A percentile compares a stretch with the other conserved stretches of the same genome.
Conservation (phyloP, 768 basidiomycete genomes). For the Naganishia vishniacii region DNA sequence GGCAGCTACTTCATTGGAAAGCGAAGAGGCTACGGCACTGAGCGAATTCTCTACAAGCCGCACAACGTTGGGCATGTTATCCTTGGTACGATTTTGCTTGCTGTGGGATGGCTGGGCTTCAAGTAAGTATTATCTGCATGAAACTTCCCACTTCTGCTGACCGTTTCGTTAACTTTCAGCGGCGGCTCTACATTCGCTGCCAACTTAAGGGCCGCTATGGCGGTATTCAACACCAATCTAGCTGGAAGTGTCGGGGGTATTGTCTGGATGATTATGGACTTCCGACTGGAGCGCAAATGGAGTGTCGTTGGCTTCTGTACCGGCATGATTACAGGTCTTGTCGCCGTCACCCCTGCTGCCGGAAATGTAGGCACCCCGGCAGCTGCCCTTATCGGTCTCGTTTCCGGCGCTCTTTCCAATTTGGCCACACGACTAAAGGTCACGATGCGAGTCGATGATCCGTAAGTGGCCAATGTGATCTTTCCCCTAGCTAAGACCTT, state of each 20-base stretch:
- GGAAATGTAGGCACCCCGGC: conserved; percentile 52
- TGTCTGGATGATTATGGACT: conserved; percentile 51
- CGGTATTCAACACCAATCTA: conserved; percentile 89
- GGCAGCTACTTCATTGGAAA: conserved; percentile 67
- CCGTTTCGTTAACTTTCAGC: conserved; percentile 57
- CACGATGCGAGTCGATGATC: conserved; percentile 51
- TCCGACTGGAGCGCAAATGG: conserved; percentile 62
- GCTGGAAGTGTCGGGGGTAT: conserved; percentile 69
- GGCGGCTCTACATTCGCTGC: conserved; percentile 86
- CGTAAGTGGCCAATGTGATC: conserved; percentile 24
- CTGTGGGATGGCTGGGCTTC: conserved; percentile 71
- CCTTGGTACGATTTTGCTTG: conserved; percentile 86
- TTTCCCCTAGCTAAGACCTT: neutral
- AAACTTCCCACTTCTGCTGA: neutral
- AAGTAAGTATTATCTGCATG: conserved; percentile 25
- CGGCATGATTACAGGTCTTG: conserved; percentile 69
- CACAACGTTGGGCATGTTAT: conserved; percentile 87
- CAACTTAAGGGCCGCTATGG: conserved; percentile 77
- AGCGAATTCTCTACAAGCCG: conserved; percentile 83
- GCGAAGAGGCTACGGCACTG: conserved; percentile 84
- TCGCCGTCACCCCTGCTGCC: conserved; percentile 51
- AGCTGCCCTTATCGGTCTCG: conserved; percentile 74
- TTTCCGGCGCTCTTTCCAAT: conserved; percentile 80
- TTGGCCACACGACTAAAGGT: conserved; percentile 95
- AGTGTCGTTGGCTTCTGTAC: conserved; percentile 85